These are phyloP conservation scores for Phascolomyces articulosus DNA, from an alignment of 371 early-diverging fungal species.

Conservation along the genomic window DNA sequence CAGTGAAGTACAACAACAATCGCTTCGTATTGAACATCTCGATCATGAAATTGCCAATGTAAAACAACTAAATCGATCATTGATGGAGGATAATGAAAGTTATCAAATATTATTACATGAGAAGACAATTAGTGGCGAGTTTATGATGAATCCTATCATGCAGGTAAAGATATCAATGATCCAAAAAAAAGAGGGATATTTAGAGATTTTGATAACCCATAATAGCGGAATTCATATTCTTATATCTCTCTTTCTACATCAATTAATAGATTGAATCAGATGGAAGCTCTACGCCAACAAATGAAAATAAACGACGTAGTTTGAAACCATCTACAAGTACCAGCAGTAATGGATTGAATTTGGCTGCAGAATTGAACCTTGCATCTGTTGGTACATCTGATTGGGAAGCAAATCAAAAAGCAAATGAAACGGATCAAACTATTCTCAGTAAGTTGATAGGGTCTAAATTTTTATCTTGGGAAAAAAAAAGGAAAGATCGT, in stretches of 20 bases:
- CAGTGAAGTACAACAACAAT: conserved; percentile 39
- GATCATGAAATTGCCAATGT: conserved; percentile 65
- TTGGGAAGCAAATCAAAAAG: conserved; percentile 27
- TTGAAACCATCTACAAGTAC: conserved; percentile 23
- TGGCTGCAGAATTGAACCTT: conserved; percentile 66
- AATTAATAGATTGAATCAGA: not conserved
- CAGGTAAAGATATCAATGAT: conserved; percentile 63
- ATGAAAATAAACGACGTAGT: conserved; percentile 18
- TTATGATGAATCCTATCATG: conserved; percentile 66
- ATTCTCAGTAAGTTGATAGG: conserved; percentile 26
- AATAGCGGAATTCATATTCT: no score
- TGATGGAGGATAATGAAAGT: conserved; percentile 87
- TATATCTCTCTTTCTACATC: no score
- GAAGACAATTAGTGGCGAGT: conserved; percentile 81
- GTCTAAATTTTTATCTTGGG: not conserved
- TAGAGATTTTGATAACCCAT: no score
- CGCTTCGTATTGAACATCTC: conserved; percentile 49
- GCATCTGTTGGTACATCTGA: conserved; percentile 35
- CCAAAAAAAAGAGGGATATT: conserved; percentile 42
- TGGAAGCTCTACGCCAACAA: not conserved
- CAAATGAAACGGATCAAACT: conserved; percentile 28
- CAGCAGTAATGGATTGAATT: conserved; percentile 38
- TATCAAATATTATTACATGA: conserved; percentile 82
- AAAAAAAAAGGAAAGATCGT: no score
- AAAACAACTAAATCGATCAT: conserved; percentile 66